Evolutionary conservation across 768 basidiomycete species (phyloP), one percentile per base, ranked within the genome.

Genomic region (Tricholoma terreum): DNA sequence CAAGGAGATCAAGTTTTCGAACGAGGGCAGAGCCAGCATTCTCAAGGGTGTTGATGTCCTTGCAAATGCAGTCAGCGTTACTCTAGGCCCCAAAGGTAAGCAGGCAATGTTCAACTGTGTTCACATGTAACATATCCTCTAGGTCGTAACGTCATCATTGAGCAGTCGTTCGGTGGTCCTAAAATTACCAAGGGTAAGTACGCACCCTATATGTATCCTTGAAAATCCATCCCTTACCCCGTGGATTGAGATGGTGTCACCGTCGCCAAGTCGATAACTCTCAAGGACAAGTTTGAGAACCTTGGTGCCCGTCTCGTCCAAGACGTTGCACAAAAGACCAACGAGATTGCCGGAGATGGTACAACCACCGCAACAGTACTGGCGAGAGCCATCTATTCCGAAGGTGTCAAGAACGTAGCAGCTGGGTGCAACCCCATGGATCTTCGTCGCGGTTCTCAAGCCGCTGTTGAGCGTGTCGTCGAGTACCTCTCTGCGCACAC

Each of bases 361-460:
- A 98, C 96, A 2, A 99, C 96, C 8, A 99, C 96, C 14, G 94
- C 96, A 4, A 98, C 96, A 34, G 96, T 98, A 53, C 86, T 98
- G 56, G 92, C 96, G 9, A 91, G 94, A 55, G 94, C 96, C 56
- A 98, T 99, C 75, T 99, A 97, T 78, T 84, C 94, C 0, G 96
- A 99, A 75, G 96, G 96, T 73, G 95, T 98, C 67, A 98, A 98
- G 81, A 98, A 98, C 67, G 96, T 98, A 57, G 96, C 96, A 19
- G 96, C 96, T 9, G 96, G 96, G 3, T 99, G 96, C 82, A 97
- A 96, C 79, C 96, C 96, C 11, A 99, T 98, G 95, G 96, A 99
- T 77, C 91, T 98, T 58, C 93, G 96, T 60, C 88, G 95, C n/a
- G 96, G 96, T 52, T 87, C 95, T 9, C 96, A 99, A 71, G 92